These are phyloP conservation scores for Acarospora socialis DNA, from an alignment of 2,329 filamentous ascomycete species.

Conservation along the genomic window DNA sequence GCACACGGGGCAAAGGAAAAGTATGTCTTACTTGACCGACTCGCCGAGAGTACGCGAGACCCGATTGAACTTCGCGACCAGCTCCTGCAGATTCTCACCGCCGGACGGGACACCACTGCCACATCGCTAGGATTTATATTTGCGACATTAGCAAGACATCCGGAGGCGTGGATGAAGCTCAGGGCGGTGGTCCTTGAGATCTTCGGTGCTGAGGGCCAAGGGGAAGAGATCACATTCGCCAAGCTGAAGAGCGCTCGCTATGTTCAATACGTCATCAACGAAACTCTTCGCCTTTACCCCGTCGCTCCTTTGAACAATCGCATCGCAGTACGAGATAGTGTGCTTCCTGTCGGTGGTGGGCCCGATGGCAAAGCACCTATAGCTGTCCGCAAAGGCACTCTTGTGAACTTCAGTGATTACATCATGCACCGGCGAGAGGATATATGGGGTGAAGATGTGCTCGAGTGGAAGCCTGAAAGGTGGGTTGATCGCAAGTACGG, in stretches of 20 bases:
- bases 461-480: slow-evolving; percentile 25
- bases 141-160: slow-evolving; percentile 5
- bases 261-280: slow-evolving; percentile 5
- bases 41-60: too few relatives aligned
- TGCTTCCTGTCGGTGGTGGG: slow-evolving; percentile 10
- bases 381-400: slow-evolving; percentile 50
- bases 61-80: slow-evolving; percentile 5
- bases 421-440: slow-evolving; percentile 56
- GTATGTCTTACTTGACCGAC: too few relatives aligned
- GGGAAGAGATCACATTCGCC: not conserved
- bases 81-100: slow-evolving; percentile 4
- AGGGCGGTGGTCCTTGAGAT: slow-evolving; percentile 1
- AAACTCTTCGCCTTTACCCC: slow-evolving; percentile 5
- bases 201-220: not conserved
- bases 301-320: not conserved
- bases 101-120: slow-evolving; percentile 7
- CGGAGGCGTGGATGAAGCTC: slow-evolving; percentile 1
- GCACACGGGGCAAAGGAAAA: too few relatives aligned
- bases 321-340: slow-evolving; percentile 2
- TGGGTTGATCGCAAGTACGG: slow-evolving; percentile 19
- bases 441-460: slow-evolving; percentile 32
- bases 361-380: slow-evolving; percentile 37
- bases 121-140: slow-evolving; percentile 5
- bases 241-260: slow-evolving; percentile 3
- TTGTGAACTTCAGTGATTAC: slow-evolving; percentile 52